Conservation (phyloP, 176 grass and related monocot genomes). For the Raddia distichophylla region DNA sequence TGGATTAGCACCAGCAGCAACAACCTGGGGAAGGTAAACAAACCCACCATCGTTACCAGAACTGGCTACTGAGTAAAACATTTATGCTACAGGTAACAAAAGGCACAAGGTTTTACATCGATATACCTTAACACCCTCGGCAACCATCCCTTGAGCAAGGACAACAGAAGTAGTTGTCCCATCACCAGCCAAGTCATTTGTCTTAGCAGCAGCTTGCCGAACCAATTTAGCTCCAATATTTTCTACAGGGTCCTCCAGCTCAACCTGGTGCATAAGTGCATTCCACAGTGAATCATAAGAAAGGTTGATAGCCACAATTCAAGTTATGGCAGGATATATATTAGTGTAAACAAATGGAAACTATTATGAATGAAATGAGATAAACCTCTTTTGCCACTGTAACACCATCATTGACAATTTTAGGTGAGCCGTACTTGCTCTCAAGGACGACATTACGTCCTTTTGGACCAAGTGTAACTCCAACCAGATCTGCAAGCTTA, state of each 20-base stretch:
- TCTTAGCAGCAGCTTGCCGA: slow-evolving; percentile 73
- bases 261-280: slow-evolving; percentile 56
- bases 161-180: slow-evolving; percentile 65
- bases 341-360: not conserved
- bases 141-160: slow-evolving; percentile 70
- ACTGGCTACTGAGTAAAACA: no score
- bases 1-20: slow-evolving; percentile 72
- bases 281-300: not conserved
- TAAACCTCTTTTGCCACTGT: slow-evolving; percentile 52
- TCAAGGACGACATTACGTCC: slow-evolving; percentile 66
- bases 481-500: slow-evolving; percentile 77
- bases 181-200: slow-evolving; percentile 69
- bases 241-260: slow-evolving; percentile 85
- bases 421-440: slow-evolving; percentile 78
- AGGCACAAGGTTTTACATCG: not conserved
- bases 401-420: slow-evolving; percentile 61
- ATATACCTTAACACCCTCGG: slow-evolving; percentile 63
- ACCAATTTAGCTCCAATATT: slow-evolving; percentile 96
- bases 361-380: not conserved
- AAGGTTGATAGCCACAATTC: not conserved
- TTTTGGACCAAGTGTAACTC: slow-evolving; percentile 75
- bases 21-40: slow-evolving; percentile 32
- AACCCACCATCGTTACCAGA: not conserved
- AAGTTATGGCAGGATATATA: not conserved
- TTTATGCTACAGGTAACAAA: not conserved